These are phyloP conservation scores for Hydrangea macrophylla DNA, from an alignment of 148 eudicot genomes.

Conservation along the genomic window DNA sequence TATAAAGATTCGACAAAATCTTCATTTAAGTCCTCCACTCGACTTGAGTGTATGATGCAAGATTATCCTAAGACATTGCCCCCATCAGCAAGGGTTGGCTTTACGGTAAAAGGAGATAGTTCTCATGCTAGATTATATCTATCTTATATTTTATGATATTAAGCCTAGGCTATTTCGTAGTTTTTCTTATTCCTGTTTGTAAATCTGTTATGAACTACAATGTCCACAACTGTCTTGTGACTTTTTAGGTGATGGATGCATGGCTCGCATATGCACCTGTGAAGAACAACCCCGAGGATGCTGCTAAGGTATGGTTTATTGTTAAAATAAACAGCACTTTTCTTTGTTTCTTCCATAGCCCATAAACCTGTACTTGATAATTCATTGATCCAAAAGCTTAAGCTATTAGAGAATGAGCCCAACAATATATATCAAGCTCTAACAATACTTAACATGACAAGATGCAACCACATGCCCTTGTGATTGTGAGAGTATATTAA, in stretches of 20 bases:
- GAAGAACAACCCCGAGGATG: constrained; percentile 98
- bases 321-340: no score
- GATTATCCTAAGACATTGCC: constrained; percentile 96
- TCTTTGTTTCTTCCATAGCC: no score
- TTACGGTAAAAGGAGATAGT: constrained; percentile 50
- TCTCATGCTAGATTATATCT: neutral
- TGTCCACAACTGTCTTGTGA: neutral
- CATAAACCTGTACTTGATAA: no score
- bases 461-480: no score
- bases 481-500: no score
- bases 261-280: constrained; percentile 99
- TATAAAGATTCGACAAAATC: constrained; percentile 87
- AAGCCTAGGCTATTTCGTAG: neutral
- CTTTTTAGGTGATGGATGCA: constrained; percentile 72
- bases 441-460: no score
- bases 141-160: neutral
- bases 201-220: neutral
- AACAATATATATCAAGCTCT: no score
- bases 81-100: constrained; percentile 93
- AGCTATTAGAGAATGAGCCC: no score
- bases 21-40: constrained; percentile 88
- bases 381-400: no score
- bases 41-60: constrained; percentile 99
- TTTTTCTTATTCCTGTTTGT: neutral
- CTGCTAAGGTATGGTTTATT: constrained; percentile 93